Evolutionary conservation across 495 filamentous ascomycete species (phyloP).

Genomic region (Saxophila tyrrhenica): DNA sequence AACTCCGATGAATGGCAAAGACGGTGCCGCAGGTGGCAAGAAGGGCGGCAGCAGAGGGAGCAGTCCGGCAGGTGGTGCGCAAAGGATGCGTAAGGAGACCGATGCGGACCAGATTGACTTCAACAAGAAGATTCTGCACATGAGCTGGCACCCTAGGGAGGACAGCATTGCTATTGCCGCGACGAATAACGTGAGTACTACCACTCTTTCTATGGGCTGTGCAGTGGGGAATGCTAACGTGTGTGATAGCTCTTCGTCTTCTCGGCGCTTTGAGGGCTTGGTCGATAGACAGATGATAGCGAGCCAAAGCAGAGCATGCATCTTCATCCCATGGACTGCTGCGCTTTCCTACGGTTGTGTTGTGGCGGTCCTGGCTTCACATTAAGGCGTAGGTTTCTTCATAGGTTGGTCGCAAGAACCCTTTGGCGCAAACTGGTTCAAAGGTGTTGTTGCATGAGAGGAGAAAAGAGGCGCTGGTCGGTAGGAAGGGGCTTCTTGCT

Average conservation of each 20-base stretch:
- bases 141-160: conserved; percentile 99
- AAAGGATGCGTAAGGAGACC: conserved; percentile 96
- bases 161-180: conserved; percentile 99
- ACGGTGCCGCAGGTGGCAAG: conserved; percentile 47
- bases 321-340: background rate
- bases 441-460: too few relatives aligned
- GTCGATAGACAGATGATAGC: background rate
- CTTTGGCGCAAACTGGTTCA: too few relatives aligned
- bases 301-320: background rate
- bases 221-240: background rate
- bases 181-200: conserved; percentile 84
- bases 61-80: conserved; percentile 72
- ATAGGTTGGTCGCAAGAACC: too few relatives aligned
- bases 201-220: background rate
- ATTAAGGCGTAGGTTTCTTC: too few relatives aligned
- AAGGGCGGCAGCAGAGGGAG: conserved; percentile 73
- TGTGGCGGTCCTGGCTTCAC: too few relatives aligned
- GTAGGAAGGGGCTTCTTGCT: too few relatives aligned
- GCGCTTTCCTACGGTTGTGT: too few relatives aligned
- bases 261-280: conserved; percentile 72
- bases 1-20: conserved; percentile 83
- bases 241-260: conserved; percentile 81
- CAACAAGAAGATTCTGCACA: conserved; percentile 99
- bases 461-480: too few relatives aligned
- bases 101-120: conserved; percentile 99